Base-by-base conservation (phyloP, 2,329 filamentous ascomycete genomes). In the Scleromitrula shiraiana region DNA sequence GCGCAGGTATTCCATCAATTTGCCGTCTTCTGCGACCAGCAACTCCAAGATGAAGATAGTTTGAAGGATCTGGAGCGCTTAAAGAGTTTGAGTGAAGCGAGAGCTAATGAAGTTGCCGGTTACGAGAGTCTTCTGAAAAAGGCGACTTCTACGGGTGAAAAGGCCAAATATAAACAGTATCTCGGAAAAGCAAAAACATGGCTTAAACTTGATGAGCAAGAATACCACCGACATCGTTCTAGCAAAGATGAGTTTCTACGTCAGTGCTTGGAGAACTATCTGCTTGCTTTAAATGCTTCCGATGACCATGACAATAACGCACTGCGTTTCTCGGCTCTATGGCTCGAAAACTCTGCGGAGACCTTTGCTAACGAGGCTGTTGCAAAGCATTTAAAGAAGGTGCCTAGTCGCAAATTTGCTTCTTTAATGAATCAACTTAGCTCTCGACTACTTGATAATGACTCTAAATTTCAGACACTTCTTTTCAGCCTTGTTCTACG, bases 1-100 rank as follows among this genome's bases (percentile, higher is more conserved):
- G 89, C 90, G 1, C 77, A 88, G 56, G 93, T 97, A 1, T 96
- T 89, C 60, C 89, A 96, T 63, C 88, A 95, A 59, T 97, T 97
- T 65, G 93, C 94, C 22, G 78, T 82, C 43, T 98, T 98, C 64
- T 98, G 94, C 60, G 91, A 98, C 63, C 82, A 89, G 60, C 93
- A 98, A 64, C 73, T 98, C 8, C 86, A 95, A 59, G 91, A 91
- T 60, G 78, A 84, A 1, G 88, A 95, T 57, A 81, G 83, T 27
- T 70, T 90, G 1, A 88, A 95, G 64, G 93, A 98, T 59, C 78
- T 95, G 51, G 78, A 80, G 24, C 82, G 93, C 38, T 76, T 96
- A 35, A 78, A 86, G 61, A 88, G 81, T 57, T 73, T 97, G 26
- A 84, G 83, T 56, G 77, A 89, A 60, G 83, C 83, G 52, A 95